Percentiles rank a stretch among this genome's conserved stretches.
phyloP scores from a whole-genome alignment of 2,329 filamentous ascomycete species.

The Neurospora sp. region DNA sequence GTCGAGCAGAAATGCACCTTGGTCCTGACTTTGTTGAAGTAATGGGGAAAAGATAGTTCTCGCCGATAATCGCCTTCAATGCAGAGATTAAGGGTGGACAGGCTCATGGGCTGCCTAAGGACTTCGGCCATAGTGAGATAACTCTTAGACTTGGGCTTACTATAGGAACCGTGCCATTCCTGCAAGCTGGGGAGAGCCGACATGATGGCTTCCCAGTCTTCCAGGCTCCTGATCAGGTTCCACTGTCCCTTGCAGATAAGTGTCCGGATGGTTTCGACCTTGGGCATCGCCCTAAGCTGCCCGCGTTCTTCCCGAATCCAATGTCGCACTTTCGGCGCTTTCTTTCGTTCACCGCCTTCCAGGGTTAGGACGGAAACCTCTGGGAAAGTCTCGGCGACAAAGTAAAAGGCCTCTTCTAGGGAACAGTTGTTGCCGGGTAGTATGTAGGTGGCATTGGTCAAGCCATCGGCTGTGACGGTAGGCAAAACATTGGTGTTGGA shows the following conservation, averaged over 20 bases:
- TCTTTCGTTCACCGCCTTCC: slow-evolving; percentile 68
- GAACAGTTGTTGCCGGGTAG: slow-evolving; percentile 57
- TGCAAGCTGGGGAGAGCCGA: slow-evolving; percentile 54
- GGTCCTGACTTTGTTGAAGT: slow-evolving; percentile 49
- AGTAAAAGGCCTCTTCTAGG: slow-evolving; percentile 58
- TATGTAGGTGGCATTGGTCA: slow-evolving; percentile 48
- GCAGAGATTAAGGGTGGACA: slow-evolving; percentile 56
- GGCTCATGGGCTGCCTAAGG: slow-evolving; percentile 43
- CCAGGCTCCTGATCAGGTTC: slow-evolving; percentile 58
- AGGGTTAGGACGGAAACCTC: slow-evolving; percentile 57
- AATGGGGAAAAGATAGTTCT: slow-evolving; percentile 49
- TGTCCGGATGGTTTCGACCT: slow-evolving; percentile 48
- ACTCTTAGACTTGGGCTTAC: slow-evolving; percentile 64
- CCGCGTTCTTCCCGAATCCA: slow-evolving; percentile 28
- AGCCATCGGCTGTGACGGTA: slow-evolving; percentile 43
- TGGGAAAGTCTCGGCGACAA: slow-evolving; percentile 49
- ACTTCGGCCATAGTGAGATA: slow-evolving; percentile 60
- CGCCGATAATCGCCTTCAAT: slow-evolving; percentile 63
- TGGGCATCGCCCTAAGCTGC: slow-evolving; percentile 17
- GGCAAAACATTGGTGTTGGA: slow-evolving; percentile 37
- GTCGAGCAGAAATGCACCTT: slow-evolving; percentile 55
- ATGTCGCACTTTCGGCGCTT: slow-evolving; percentile 57
- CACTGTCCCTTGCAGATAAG: slow-evolving; percentile 66
- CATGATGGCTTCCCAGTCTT: slow-evolving; percentile 53
- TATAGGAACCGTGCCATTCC: slow-evolving; percentile 54